Conservation (phyloP, 2,329 filamentous ascomycete species). For the Colletotrichum scovillei region DNA sequence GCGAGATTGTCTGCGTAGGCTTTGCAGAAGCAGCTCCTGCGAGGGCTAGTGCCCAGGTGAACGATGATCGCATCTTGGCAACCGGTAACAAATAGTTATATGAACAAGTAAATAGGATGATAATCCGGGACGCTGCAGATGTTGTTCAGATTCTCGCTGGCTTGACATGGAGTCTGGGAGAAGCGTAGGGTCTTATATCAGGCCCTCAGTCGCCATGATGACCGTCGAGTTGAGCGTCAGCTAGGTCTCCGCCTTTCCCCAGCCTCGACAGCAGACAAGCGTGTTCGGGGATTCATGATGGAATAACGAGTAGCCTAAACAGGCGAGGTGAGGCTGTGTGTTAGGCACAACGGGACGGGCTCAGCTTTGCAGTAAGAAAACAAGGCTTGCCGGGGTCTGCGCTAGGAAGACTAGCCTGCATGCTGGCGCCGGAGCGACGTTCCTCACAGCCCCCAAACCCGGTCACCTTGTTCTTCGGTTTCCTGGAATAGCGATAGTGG, state of each 20-base stretch:
- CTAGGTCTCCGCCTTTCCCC: background rate
- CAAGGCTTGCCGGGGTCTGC: background rate
- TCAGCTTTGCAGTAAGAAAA: background rate
- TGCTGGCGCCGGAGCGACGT: background rate
- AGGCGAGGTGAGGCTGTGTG: conserved; percentile 4
- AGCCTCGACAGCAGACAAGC: background rate
- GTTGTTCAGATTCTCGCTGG: background rate
- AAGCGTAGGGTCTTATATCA: background rate
- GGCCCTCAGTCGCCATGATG: background rate
- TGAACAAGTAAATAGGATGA: background rate
- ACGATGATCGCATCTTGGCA: conserved; percentile 1
- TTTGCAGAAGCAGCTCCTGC: background rate
- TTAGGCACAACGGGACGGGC: conserved; percentile 9
- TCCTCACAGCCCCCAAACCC: background rate
- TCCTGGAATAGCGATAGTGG: background rate
- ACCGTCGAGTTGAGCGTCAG: background rate
- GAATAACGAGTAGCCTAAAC: background rate
- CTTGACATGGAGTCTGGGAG: background rate
- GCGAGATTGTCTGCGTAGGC: background rate
- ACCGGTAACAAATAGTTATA: background rate
- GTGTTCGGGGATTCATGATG: background rate
- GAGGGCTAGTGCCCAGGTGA: conserved; percentile 14
- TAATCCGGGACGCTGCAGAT: background rate
- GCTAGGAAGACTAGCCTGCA: background rate
- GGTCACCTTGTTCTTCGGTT: background rate